These are phyloP conservation scores for Orbilia brochopaga DNA, from an alignment of 2,329 filamentous ascomycete species.

Conservation along the genomic window DNA sequence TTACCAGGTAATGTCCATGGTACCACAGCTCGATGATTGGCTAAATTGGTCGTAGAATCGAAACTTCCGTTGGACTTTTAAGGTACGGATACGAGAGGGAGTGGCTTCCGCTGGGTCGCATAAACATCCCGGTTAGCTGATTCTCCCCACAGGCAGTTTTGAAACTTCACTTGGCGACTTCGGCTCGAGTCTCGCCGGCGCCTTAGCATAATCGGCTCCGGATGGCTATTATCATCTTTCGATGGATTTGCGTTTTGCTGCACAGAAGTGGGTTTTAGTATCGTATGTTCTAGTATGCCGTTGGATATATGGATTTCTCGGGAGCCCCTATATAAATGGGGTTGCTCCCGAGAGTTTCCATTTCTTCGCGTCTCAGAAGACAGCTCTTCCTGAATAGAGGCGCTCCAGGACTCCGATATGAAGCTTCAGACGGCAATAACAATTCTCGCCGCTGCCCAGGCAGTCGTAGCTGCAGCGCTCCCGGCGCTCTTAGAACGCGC, in stretches of 20 bases:
- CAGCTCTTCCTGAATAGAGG: slow-evolving; percentile 4
- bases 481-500: slow-evolving; percentile 37
- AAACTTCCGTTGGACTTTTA: slow-evolving; percentile 27
- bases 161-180: slow-evolving; percentile 35
- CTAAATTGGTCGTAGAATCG: neutral
- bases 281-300: too few species aligned
- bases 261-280: too few species aligned
- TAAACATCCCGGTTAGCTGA: neutral
- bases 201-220: slow-evolving; percentile 32
- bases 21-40: slow-evolving; percentile 2
- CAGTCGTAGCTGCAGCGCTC: slow-evolving; percentile 33
- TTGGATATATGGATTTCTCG: too few species aligned
- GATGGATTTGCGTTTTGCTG: neutral
- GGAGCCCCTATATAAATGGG: slow-evolving; percentile 36
- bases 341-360: neutral
- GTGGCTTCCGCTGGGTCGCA: slow-evolving; percentile 24
- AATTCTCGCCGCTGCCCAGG: slow-evolving; percentile 28
- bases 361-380: slow-evolving; percentile 8
- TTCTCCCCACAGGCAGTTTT: slow-evolving; percentile 24
- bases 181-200: slow-evolving; percentile 45
- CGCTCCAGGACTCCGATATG: slow-evolving; percentile 15
- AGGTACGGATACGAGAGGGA: slow-evolving; percentile 30
- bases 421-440: slow-evolving; percentile 39
- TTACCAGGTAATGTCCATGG: slow-evolving; percentile 25
- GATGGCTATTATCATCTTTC: neutral